Percentiles rank a stretch among this genome's conserved stretches.
Evolutionary conservation across 331 rosid genomes (phyloP).

Genomic region (Spiraea crenata): DNA sequence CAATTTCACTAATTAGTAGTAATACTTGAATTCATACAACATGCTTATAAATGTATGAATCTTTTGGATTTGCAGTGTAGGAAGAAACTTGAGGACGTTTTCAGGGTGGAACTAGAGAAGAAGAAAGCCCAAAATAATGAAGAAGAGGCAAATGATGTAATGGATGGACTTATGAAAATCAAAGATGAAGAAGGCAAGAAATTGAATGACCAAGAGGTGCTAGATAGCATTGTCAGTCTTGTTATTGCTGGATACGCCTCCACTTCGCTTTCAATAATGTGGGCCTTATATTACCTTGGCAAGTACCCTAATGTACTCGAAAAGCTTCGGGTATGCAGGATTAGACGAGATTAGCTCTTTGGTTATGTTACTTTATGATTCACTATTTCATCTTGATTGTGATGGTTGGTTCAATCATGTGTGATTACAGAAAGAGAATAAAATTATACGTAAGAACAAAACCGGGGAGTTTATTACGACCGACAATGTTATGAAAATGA

Average conservation of each 20-base stretch:
- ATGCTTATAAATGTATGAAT: too few species aligned
- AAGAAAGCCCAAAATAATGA: slow-evolving; percentile 17
- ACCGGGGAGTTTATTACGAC: slow-evolving; percentile 26
- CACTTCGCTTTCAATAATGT: slow-evolving; percentile 26
- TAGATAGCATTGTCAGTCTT: slow-evolving; percentile 38
- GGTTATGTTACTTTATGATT: too few species aligned
- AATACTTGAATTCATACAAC: too few species aligned
- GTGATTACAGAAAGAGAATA: slow-evolving; percentile 39
- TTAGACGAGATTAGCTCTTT: too few species aligned
- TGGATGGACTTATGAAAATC: slow-evolving; percentile 42
- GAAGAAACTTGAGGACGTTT: slow-evolving; percentile 27
- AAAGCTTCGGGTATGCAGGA: slow-evolving; percentile 26
- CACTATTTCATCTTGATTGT: too few species aligned
- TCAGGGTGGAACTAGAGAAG: slow-evolving; percentile 26
- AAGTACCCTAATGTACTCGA: slow-evolving; percentile 34
- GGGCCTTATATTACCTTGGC: slow-evolving; percentile 40
- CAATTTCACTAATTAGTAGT: background rate
- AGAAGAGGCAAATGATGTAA: slow-evolving; percentile 25
- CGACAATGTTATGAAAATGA: slow-evolving; percentile 25
- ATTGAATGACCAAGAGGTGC: slow-evolving; percentile 25
- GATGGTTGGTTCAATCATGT: too few species aligned
- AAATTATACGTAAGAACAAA: slow-evolving; percentile 14
- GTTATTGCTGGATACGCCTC: slow-evolving; percentile 34
- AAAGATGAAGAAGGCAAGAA: slow-evolving; percentile 33
- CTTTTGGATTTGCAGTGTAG: slow-evolving; percentile 24